Evolutionary conservation across 768 basidiomycete genomes (phyloP).

Genomic region (Cyclocybe cylindracea): DNA sequence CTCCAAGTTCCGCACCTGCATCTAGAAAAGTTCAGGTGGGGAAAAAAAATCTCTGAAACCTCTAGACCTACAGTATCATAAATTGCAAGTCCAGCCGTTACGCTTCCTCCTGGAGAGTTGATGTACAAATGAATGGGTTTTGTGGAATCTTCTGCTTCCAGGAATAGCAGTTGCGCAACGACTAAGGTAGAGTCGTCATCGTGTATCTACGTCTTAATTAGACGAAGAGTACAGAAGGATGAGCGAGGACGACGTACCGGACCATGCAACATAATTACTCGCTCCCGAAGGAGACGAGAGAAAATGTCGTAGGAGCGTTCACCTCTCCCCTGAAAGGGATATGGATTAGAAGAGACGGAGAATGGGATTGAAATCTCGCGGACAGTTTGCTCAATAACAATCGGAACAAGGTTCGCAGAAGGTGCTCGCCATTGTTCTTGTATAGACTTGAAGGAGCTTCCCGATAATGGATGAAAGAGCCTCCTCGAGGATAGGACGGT

Average conservation of each 20-base stretch:
- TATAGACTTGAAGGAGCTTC: conserved; percentile 35
- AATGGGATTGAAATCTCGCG: conserved; percentile 5
- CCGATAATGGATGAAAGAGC: conserved; percentile 55
- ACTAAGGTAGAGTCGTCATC: conserved; percentile 87
- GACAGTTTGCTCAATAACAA: conserved; percentile 93
- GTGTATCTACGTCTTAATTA: conserved; percentile 59
- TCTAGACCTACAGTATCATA: conserved; percentile 83
- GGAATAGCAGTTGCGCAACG: conserved; percentile 91
- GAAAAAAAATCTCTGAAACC: conserved; percentile 2
- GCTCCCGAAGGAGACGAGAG: conserved; percentile 87
- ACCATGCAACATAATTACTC: conserved; percentile 95
- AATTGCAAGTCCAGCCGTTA: conserved; percentile 94
- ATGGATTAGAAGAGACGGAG: conserved; percentile 2
- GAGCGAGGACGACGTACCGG: conserved; percentile 56
- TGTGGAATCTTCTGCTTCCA: conserved; percentile 93
- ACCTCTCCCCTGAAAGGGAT: conserved; percentile 63
- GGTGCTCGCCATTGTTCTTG: conserved; percentile 39
- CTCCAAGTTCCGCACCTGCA: conserved; percentile 56
- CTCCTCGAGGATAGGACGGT: conserved; percentile 28
- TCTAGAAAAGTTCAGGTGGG: conserved; percentile 39
- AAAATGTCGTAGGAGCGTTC: conserved; percentile 96
- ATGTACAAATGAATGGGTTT: conserved; percentile 97
- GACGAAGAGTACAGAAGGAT: background rate
- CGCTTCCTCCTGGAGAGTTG: conserved; percentile 95
- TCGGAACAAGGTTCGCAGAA: conserved; percentile 75